Base-by-base conservation (phyloP, 306 rosid species). In the Gillenia trifoliata region DNA sequence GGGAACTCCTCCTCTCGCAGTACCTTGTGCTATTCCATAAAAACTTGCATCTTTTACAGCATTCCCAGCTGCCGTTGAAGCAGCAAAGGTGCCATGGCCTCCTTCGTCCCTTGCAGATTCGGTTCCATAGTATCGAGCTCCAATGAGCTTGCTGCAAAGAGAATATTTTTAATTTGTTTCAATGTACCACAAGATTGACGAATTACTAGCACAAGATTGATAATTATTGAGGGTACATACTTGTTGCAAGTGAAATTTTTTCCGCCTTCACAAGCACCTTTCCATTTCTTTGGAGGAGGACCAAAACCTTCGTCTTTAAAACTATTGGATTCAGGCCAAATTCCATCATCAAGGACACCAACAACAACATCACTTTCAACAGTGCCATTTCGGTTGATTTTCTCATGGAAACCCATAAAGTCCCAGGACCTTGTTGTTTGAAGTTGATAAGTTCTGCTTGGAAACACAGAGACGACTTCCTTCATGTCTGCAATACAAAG, bases 161-260 rank as follows among this genome's bases (percentile, higher is more conserved):
- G n/a, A n/a, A n/a, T n/a, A n/a, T n/a, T n/a, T 40, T 38, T 40
- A n/a, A n/a, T n/a, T n/a, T n/a, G n/a, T n/a, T n/a, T n/a, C n/a
- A n/a, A n/a, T n/a, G n/a, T n/a, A n/a, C n/a, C n/a, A n/a, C n/a
- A n/a, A n/a, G n/a, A n/a, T n/a, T n/a, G n/a, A n/a, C n/a, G n/a
- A 17, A 50, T 6, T 50, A 17, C n/a, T 16, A 50, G 8, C 22
- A 36, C 57, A 59, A 20, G 7, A 23, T 6, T 4, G n/a, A 26
- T 25, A 36, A 52, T 26, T 28, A 15, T 12, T 23, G 23, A 38
- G 56, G 40, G 7, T 26, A 29, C 25, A 9, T 81, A 77, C 81
- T 82, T 74, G 54, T 78, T 82, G 68, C 86, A 82, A 12, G 82
- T 73, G 67, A 82, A 82, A 43, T 82, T 74, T 8, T 43, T 26